Evolutionary conservation across 306 rosid species (phyloP).

Genomic region (Crataegus laevigata): DNA sequence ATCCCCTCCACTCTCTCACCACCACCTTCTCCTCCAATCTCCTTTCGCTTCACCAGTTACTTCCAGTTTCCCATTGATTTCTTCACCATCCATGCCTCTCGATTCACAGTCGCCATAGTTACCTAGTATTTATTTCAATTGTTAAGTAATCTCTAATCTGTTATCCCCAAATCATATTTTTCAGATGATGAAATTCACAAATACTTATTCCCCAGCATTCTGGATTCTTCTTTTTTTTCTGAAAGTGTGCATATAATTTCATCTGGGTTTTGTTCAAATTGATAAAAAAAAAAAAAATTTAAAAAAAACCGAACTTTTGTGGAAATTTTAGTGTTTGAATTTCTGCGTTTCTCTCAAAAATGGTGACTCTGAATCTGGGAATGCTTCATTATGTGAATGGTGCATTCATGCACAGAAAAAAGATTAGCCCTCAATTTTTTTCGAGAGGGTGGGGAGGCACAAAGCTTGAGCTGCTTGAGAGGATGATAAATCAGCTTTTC

Average conservation of each 20-base stretch:
- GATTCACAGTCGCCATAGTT: neutral
- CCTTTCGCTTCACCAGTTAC: neutral
- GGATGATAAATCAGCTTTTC: conserved; percentile 62
- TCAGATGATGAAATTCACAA: neutral
- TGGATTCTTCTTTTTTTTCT: neutral
- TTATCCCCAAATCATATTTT: neutral
- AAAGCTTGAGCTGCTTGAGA: conserved; percentile 74
- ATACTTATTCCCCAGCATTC: neutral
- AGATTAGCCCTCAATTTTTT: conserved; percentile 72
- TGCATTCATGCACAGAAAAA: conserved; percentile 85
- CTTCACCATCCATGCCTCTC: neutral
- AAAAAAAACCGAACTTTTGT: neutral
- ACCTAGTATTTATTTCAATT: neutral
- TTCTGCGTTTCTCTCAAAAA: conserved; percentile 20
- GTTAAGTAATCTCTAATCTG: neutral
- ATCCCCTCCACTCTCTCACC: conserved; percentile 14
- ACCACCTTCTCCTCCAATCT: neutral
- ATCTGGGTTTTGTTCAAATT: conserved; percentile 4
- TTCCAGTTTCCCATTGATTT: neutral
- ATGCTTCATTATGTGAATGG: conserved; percentile 82
- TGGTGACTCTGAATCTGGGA: conserved; percentile 79
- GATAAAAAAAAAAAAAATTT: neutral
- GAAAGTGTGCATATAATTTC: neutral
- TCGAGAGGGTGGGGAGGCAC: conserved; percentile 94
- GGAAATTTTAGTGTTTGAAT: neutral